Evolutionary conservation across 441 rosid genomes (phyloP), one percentile per base, ranked within the genome.

Genomic region (Populus hybrid): DNA sequence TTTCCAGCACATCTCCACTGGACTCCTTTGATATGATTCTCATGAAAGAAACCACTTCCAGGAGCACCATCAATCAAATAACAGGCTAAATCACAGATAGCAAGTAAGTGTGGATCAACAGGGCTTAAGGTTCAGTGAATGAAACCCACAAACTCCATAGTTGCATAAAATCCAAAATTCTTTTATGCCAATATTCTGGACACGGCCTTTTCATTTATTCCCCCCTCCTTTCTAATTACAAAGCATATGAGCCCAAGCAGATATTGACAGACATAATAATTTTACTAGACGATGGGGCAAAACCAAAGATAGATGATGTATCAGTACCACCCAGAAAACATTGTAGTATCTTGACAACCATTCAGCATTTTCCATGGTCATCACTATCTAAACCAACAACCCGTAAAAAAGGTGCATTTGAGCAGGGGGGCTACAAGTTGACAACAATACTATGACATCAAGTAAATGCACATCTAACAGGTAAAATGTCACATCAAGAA

Each of bases 381-480:
- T n/a, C n/a, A n/a, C n/a, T n/a, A n/a, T n/a, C n/a, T n/a, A n/a
- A n/a, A n/a, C n/a, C n/a, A n/a, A n/a, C n/a, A n/a, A 76, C 70
- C 80, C 72, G 72, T 73, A 11, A 45, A 59, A 70, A 26, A 76
- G 14, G 40, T 20, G 29, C 64, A 38, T 36, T 12, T 45, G 38
- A 9, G 42, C 50, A 21, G 71, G 72, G 40, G 65, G 33, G 69
- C 50, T 65, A 72, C 76, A 80, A 64, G 68, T 74, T 74, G 82
- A 71, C 77, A 79, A 69, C 68, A 36, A 80, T 68, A n/a, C 63
- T 64, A 63, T 80, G 77, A 69, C 82, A 76, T 66, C 78, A 79
- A 77, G 63, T 76, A 74, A 83, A 82, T 83, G 82, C 78, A 79
- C 45, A 64, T 50, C 9, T 78, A 76, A 78, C 63, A 76, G 82